Base-by-base conservation (phyloP, 108 stramenopile species). In the Tribonema minus region DNA sequence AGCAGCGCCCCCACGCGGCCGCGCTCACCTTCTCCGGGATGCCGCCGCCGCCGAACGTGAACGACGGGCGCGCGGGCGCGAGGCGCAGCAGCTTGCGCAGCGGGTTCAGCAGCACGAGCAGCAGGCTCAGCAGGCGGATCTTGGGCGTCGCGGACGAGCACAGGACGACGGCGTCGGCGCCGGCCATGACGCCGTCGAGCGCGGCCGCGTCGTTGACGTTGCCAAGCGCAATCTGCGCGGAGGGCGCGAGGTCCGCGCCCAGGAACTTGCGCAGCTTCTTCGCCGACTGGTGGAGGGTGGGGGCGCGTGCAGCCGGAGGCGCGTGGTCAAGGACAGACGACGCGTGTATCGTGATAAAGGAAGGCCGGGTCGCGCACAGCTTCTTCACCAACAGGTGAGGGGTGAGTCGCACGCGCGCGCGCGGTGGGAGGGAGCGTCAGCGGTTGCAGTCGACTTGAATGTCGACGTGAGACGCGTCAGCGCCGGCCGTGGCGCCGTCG, bases 61-160 rank as follows among this genome's bases (percentile, higher is more conserved):
- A 77, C 64, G 67, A 37, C n/a, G 76, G 76, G 58, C 76, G 46
- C 23, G 66, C 76, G 1, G 76, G 76, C 33, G 59, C 27, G 34
- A 54, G 37, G 38, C 7, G 3, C 38, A 39, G 38, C 5, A 39
- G 38, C 25, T 35, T 29, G 2, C 76, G 36, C n/a, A 77, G 30
- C 36, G 66, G 32, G 20, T 77, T 77, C 58, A 6, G 59, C 34
- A 77, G 25, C 67, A 77, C 29, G 36, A 77, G 28, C 54, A 67
- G 67, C 20, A 37, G 66, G 66, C 67, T 77, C n/a, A n/a, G n/a
- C n/a, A n/a, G n/a, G 29, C 61, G 29, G 29, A 72, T 77, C 85
- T 92, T 88, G 23, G 92, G 92, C 62, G 88, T 90, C 40, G 91
- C 92, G 63, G 89, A 90, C 7, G 92, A 92, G 70, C 90, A 90